These are phyloP conservation scores for Penicillium expansum DNA, from an alignment of 2,329 filamentous ascomycete species.

Conservation along the genomic window DNA sequence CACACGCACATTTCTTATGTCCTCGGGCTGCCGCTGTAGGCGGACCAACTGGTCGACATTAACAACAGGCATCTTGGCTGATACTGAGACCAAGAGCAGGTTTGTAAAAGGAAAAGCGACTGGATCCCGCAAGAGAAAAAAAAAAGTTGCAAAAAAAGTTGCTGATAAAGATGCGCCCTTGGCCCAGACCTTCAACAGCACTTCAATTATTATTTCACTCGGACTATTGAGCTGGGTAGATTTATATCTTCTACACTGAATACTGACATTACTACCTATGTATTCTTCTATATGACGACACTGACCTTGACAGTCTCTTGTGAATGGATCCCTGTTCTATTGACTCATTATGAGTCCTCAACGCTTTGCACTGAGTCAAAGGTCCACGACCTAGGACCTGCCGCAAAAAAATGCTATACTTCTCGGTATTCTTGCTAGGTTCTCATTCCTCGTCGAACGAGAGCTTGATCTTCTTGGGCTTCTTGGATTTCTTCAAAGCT, in stretches of 20 bases:
- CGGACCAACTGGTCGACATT: conserved; percentile 84
- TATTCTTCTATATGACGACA: neutral
- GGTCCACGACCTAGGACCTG: neutral
- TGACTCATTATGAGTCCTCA: conserved; percentile 23
- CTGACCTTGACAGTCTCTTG: neutral
- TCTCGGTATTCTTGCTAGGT: neutral
- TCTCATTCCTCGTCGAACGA: conserved; percentile 43
- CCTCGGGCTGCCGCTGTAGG: conserved; percentile 81
- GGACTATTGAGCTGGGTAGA: neutral
- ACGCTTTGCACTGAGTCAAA: neutral
- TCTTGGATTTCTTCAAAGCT: conserved; percentile 37
- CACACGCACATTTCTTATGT: conserved; percentile 81
- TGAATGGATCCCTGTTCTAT: conserved; percentile 1
- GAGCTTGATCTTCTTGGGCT: conserved; percentile 48
- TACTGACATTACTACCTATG: neutral
- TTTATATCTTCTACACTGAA: neutral
- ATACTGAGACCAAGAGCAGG: conserved; percentile 13
- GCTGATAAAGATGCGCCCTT: conserved; percentile 17
- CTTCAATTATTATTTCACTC: neutral
- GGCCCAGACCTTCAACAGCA: conserved; percentile 2
- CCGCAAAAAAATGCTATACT: neutral
- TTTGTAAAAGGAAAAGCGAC: conserved; percentile 10
- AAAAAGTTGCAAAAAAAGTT: conserved; percentile 26
- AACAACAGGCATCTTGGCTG: conserved; percentile 78
- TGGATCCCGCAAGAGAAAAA: conserved; percentile 16